phyloP scores from a whole-genome alignment of 73 alveolate genomes.

The Paramecium octaurelia region DNA sequence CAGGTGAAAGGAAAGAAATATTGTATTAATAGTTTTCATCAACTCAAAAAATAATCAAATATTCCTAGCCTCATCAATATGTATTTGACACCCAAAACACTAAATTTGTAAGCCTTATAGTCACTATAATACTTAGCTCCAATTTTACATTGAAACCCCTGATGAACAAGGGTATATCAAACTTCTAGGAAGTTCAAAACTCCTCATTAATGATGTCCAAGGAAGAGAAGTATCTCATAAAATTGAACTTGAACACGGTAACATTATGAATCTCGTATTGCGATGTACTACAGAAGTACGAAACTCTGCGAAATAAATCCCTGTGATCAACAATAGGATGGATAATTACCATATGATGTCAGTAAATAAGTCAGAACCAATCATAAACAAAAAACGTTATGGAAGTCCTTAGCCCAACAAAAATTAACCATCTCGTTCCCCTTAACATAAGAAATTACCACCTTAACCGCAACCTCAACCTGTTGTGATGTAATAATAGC shows the following conservation, averaged over 20 bases:
- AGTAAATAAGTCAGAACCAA: not conserved
- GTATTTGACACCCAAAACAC: not conserved
- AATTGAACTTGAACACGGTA: slow-evolving; percentile 20
- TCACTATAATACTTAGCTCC: not conserved
- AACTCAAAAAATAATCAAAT: slow-evolving; percentile 8
- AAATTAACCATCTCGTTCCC: not conserved
- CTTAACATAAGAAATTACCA: slow-evolving; percentile 11
- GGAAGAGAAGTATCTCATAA: slow-evolving; percentile 4
- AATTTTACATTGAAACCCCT: not conserved
- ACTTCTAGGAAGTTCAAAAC: slow-evolving; percentile 20
- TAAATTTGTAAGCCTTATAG: not conserved
- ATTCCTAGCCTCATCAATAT: not conserved
- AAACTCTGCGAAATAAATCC: not conserved
- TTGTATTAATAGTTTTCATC: not conserved
- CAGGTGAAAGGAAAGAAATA: slow-evolving; percentile 25
- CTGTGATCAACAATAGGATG: not conserved
- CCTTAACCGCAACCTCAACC: slow-evolving; percentile 15
- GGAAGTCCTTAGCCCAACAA: slow-evolving; percentile 2
- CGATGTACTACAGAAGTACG: not conserved
- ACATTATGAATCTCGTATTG: not conserved
- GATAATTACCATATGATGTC: not conserved
- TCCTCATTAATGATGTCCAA: not conserved
- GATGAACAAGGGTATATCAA: slow-evolving; percentile 6
- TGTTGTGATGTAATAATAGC: not conserved
- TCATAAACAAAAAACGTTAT: not conserved